Conservation (phyloP, 148 eudicot species). For the Salicornia ramosissima region DNA sequence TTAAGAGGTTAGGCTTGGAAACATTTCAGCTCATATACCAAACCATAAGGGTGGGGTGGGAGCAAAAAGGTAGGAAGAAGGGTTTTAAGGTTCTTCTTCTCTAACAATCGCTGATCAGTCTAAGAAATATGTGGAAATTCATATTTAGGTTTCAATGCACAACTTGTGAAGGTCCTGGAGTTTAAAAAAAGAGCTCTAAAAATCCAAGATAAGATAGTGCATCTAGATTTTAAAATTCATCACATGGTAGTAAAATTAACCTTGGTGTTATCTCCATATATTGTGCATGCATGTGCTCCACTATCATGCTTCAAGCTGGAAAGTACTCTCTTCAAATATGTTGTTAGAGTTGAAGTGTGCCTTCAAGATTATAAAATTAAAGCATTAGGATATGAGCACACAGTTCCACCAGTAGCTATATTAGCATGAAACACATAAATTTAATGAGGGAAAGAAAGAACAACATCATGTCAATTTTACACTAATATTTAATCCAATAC, state of each 20-base stretch:
- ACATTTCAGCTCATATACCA: too few species aligned
- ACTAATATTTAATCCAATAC: neutral
- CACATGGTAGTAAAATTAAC: conserved; percentile 34
- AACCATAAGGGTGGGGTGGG: too few species aligned
- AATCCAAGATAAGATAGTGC: neutral
- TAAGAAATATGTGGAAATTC: neutral
- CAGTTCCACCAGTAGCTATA: neutral
- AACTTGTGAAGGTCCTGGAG: neutral
- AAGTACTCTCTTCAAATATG: conserved; percentile 56
- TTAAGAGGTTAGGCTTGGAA: too few species aligned
- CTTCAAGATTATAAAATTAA: conserved; percentile 31
- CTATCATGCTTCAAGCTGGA: conserved; percentile 62
- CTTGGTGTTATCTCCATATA: conserved; percentile 59
- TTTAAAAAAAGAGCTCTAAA: neutral
- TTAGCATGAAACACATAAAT: neutral
- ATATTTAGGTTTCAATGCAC: neutral
- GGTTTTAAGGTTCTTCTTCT: neutral
- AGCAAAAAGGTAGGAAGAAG: neutral
- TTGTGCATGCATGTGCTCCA: conserved; percentile 53
- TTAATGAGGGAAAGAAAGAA: neutral
- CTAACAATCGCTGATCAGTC: neutral
- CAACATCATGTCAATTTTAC: neutral
- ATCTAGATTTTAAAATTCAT: neutral
- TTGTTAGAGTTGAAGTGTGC: conserved; percentile 71
- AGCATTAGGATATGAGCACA: neutral